These are phyloP conservation scores for Haplosporangium gracile DNA, from an alignment of 192 early-diverging fungal species.

Conservation along the genomic window DNA sequence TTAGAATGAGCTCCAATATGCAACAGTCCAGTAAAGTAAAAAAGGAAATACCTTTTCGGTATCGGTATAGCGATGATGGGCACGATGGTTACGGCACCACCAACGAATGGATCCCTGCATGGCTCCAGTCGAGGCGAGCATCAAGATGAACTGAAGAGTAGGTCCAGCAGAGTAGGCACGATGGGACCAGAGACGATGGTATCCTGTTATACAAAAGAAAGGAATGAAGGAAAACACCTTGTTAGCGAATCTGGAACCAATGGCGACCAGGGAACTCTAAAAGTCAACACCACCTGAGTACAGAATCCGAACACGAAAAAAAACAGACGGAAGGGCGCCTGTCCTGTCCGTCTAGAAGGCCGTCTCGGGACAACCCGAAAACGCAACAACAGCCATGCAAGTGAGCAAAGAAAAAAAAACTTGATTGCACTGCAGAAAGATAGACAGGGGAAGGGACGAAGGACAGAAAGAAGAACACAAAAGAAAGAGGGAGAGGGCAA, in stretches of 20 bases:
- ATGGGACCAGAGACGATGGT: constrained; percentile 87
- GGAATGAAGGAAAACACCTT: neutral
- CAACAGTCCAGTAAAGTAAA: neutral
- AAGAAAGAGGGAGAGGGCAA: neutral
- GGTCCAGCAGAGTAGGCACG: constrained; percentile 74
- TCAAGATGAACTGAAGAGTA: constrained; percentile 70
- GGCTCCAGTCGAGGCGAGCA: constrained; percentile 70
- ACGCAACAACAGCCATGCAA: neutral
- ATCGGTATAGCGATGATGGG: constrained; percentile 80
- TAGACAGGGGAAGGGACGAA: neutral
- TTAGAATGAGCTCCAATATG: neutral
- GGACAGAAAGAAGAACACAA: neutral
- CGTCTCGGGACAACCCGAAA: neutral
- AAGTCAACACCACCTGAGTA: neutral
- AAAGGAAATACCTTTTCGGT: constrained; percentile 36
- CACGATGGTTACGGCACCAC: constrained; percentile 88
- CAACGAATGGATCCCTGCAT: constrained; percentile 86
- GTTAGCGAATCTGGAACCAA: neutral
- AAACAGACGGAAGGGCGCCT: neutral
- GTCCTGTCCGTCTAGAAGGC: neutral
- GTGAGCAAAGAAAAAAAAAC: neutral
- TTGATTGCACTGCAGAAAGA: neutral
- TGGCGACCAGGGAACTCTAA: neutral
- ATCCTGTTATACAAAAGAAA: constrained; percentile 58
- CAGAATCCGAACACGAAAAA: neutral